phyloP scores from a whole-genome alignment of 306 rosid species.

The Erythrophleum fordii region DNA sequence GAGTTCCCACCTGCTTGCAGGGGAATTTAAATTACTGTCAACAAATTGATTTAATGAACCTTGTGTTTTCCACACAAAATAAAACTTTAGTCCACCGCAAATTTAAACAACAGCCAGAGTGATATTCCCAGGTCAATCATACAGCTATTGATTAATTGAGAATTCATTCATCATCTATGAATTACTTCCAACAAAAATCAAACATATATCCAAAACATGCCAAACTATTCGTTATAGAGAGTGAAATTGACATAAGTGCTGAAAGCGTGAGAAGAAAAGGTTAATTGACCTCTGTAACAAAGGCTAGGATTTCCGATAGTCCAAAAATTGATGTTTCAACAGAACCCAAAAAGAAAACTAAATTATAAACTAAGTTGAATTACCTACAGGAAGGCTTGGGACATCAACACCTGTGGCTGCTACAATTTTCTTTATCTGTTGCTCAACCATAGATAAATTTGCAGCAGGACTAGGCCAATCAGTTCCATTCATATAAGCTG shows the following conservation, averaged over 20 bases:
- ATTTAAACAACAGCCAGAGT: conserved; percentile 13
- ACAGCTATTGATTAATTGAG: conserved; percentile 8
- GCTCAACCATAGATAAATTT: conserved; percentile 77
- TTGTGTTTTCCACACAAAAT: conserved; percentile 3
- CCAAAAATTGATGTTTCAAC: neutral
- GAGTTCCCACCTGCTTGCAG: conserved; percentile 74
- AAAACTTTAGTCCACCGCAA: conserved; percentile 15
- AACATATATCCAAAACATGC: conserved; percentile 28
- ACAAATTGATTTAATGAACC: conserved; percentile 34
- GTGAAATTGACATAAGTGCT: conserved; percentile 22
- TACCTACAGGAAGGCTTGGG: conserved; percentile 89
- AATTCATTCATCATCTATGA: conserved; percentile 6
- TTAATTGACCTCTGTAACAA: conserved; percentile 1
- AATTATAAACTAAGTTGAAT: conserved; percentile 36
- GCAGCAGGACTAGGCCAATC: conserved; percentile 99
- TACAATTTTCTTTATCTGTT: conserved; percentile 79
- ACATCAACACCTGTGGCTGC: conserved; percentile 95
- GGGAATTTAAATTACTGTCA: conserved; percentile 37
- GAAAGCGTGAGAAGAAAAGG: conserved; percentile 20
- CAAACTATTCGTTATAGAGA: conserved; percentile 8
- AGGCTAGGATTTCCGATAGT: conserved; percentile 22
- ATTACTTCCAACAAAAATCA: conserved; percentile 11
- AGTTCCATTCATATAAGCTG: conserved; percentile 90
- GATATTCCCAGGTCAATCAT: conserved; percentile 33
- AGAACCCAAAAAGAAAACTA: conserved; percentile 4